A percentile compares a stretch with the other conserved stretches of the same genome.
phyloP scores from a whole-genome alignment of 345 rosid species.

The Chamaenerion angustifolium region DNA sequence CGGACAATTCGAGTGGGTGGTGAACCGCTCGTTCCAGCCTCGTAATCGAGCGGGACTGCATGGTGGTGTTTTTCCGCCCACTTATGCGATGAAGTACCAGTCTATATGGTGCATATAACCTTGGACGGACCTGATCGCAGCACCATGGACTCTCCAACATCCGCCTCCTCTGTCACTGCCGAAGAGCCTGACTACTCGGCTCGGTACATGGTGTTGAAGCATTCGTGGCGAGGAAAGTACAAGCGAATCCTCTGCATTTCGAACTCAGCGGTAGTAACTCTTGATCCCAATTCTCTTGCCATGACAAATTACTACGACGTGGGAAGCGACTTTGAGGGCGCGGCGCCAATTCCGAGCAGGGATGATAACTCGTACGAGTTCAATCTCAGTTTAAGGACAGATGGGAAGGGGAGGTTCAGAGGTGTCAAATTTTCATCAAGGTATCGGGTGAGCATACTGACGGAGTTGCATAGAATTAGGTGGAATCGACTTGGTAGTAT shows the following conservation, averaged over 20 bases:
- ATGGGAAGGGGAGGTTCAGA: constrained; percentile 83
- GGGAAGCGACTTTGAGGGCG: constrained; percentile 61
- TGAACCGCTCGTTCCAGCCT: constrained; percentile 75
- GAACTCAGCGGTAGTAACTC: constrained; percentile 46
- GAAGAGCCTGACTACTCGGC: constrained; percentile 94
- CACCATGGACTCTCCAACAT: constrained; percentile 32
- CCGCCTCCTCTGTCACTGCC: constrained; percentile 16
- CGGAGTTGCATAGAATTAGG: constrained; percentile 68
- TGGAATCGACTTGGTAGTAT: constrained; percentile 49
- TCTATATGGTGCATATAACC: constrained; percentile 31
- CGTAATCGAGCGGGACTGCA: constrained; percentile 24
- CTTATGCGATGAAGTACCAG: constrained; percentile 47
- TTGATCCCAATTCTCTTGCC: constrained; percentile 68
- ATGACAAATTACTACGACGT: constrained; percentile 74
- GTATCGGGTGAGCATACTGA: constrained; percentile 62
- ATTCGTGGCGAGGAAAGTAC: constrained; percentile 97
- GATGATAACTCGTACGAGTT: constrained; percentile 71
- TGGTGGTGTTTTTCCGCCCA: constrained; percentile 58
- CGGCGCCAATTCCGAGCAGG: constrained; percentile 50
- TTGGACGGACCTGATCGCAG: constrained; percentile 1
- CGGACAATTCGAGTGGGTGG: constrained; percentile 31
- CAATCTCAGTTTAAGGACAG: constrained; percentile 62
- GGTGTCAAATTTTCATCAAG: constrained; percentile 66
- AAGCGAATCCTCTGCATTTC: constrained; percentile 84
- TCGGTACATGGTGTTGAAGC: constrained; percentile 72